A percentile compares a stretch with the other conserved stretches of the same genome.
Evolutionary conservation across 306 rosid genomes (phyloP).

Genomic region (Pterocarpus macrocarpus): DNA sequence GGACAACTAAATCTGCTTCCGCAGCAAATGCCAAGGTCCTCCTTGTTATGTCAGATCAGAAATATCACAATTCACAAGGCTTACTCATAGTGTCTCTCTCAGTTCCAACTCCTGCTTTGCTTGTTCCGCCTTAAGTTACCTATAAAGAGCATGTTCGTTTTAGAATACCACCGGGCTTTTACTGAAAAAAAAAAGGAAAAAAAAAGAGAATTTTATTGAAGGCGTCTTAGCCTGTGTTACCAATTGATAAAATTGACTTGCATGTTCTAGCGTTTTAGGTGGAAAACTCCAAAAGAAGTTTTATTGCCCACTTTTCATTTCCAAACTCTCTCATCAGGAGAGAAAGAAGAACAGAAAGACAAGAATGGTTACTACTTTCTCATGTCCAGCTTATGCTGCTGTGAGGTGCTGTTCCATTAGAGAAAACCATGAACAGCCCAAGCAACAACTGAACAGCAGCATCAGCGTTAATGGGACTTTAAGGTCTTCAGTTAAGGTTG

Average conservation of each 20-base stretch:
- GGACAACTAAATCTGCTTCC: constrained; percentile 34
- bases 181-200: too few species aligned
- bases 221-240: background rate
- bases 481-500: constrained; percentile 50
- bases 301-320: constrained; percentile 7
- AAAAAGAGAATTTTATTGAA: too few species aligned
- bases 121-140: constrained; percentile 32
- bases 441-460: constrained; percentile 53
- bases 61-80: constrained; percentile 19
- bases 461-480: constrained; percentile 62
- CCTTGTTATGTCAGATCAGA: constrained; percentile 54
- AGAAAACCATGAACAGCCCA: constrained; percentile 54
- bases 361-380: constrained; percentile 51
- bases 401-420: constrained; percentile 60
- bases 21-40: constrained; percentile 47
- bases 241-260: background rate
- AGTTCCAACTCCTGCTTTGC: constrained; percentile 26
- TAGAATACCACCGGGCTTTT: background rate
- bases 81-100: background rate
- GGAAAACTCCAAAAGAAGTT: background rate
- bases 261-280: background rate
- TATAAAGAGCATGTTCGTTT: constrained; percentile 35
- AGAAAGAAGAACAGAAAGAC: background rate
- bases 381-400: constrained; percentile 43
- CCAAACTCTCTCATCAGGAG: constrained; percentile 1